phyloP scores from a whole-genome alignment of 345 rosid species.

The Arabidopsis suecica region DNA sequence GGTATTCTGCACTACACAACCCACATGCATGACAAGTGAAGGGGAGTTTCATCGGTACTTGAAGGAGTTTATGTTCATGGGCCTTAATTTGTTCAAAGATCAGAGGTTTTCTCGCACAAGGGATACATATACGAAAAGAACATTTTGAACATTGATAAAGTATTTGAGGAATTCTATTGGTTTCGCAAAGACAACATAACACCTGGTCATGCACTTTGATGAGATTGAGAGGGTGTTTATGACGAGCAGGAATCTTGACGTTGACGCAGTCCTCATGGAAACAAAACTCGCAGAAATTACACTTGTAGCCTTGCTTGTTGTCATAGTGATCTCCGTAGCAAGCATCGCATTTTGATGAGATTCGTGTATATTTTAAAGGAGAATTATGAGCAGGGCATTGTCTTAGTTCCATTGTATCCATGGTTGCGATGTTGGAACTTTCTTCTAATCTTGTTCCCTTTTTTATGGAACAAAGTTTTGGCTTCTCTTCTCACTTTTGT shows the following conservation, averaged over 20 bases:
- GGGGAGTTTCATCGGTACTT: neutral
- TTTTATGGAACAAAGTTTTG: neutral
- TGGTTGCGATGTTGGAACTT: neutral
- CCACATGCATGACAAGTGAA: constrained; percentile 24
- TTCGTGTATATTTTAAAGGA: neutral
- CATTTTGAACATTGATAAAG: neutral
- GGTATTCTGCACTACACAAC: neutral
- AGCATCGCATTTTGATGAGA: neutral
- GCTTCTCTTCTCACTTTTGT: neutral
- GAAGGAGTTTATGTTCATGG: constrained; percentile 17
- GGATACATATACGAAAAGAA: neutral
- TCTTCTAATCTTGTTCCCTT: neutral
- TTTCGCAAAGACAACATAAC: neutral
- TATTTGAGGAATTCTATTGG: neutral
- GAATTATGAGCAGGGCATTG: neutral
- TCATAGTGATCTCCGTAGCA: neutral
- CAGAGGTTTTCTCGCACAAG: constrained; percentile 19
- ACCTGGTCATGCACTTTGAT: fast-evolving
- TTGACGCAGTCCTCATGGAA: constrained; percentile 19
- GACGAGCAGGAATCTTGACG: constrained; percentile 8
- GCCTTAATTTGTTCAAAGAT: neutral
- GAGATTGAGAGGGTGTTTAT: constrained; percentile 22
- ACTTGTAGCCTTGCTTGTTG: constrained; percentile 9
- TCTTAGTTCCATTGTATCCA: neutral
- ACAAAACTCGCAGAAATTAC: neutral